Evolutionary conservation across 805 yeast species (phyloP), one percentile per base, ranked within the genome.

Genomic region (Lipomyces yamadae): DNA sequence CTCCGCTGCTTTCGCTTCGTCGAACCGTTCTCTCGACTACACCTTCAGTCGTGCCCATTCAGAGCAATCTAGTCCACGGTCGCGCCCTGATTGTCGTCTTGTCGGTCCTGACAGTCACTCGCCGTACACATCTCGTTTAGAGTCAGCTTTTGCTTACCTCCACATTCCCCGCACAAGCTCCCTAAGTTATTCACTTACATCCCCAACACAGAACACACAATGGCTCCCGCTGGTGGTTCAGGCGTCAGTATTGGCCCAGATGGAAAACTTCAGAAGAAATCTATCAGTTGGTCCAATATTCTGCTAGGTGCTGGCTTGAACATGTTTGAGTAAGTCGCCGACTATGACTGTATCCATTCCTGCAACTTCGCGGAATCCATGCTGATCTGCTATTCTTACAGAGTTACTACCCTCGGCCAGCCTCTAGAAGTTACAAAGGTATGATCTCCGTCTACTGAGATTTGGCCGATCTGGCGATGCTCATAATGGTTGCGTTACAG

Each of bases 271-370:
- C 83, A 92, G 78, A 92, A 92, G 82, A 94, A 92, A 79, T 94
- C 96, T 61, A 84, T 95, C 73, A 88, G 89, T 70, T 89, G 91
- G 79, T 86, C 97, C 74, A 94, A 94, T 82, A 90, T 95, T 78
- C 84, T 92, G 64, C 84, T 95, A 65, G 98, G 98, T 70, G 97
- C 98, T 0, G 97, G 92, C 50, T 84, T 95, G 72, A 94, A 94
- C 81, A 76, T 94, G 83, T 90, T 91, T 65, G 98, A 93, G 81
- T 78, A 73, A 58, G 79, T 73, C 54, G 52, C 13, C 34, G 13
- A 37, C 4, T 37, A 48, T 13, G 57, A 10, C 18, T 3, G 7
- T 6, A 42, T 35, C 2, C 3, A 13, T 6, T 13, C 32, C 18
- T 24, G n/a, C 24, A 24, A 24, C 24, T 53, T 30, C 30, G 52